phyloP scores from a whole-genome alignment of 495 filamentous ascomycete genomes.

The Penicillium antarcticum region DNA sequence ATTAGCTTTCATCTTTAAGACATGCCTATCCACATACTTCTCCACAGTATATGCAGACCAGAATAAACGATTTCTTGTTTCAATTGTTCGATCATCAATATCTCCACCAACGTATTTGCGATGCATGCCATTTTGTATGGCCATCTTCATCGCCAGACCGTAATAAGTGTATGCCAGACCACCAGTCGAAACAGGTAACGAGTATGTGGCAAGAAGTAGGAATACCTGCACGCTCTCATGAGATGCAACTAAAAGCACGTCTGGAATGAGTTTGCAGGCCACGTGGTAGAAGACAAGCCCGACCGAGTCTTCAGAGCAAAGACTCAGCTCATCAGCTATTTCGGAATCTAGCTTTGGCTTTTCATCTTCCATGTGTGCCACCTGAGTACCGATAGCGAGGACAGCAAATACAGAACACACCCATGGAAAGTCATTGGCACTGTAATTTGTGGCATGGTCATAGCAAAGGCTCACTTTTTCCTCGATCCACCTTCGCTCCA shows the following conservation, averaged over 20 bases:
- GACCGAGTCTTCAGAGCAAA: conserved; percentile 43
- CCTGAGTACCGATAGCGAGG: conserved; percentile 48
- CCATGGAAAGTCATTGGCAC: conserved; percentile 36
- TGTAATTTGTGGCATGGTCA: conserved; percentile 25
- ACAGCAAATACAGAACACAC: conserved; percentile 43
- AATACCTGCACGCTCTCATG: conserved; percentile 48
- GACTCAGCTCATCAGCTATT: conserved; percentile 26
- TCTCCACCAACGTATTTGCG: conserved; percentile 39
- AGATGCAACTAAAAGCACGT: conserved; percentile 46
- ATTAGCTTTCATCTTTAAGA: neutral
- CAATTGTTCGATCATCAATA: conserved; percentile 31
- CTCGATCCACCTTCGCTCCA: conserved; percentile 41
- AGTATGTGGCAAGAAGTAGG: conserved; percentile 43
- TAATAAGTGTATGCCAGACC: conserved; percentile 48
- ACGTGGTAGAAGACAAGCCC: conserved; percentile 47
- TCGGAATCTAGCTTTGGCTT: conserved; percentile 18
- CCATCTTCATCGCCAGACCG: conserved; percentile 45
- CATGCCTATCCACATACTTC: conserved; percentile 21
- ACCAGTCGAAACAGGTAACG: conserved; percentile 42
- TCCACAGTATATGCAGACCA: conserved; percentile 48
- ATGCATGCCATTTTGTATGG: conserved; percentile 51
- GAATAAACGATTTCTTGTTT: conserved; percentile 44
- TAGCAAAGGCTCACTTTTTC: conserved; percentile 41
- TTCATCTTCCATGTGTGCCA: conserved; percentile 45
- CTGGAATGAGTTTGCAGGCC: conserved; percentile 42